Conservation (phyloP, 1,284 basidiomycete species). For the Amylostereum areolatum region DNA sequence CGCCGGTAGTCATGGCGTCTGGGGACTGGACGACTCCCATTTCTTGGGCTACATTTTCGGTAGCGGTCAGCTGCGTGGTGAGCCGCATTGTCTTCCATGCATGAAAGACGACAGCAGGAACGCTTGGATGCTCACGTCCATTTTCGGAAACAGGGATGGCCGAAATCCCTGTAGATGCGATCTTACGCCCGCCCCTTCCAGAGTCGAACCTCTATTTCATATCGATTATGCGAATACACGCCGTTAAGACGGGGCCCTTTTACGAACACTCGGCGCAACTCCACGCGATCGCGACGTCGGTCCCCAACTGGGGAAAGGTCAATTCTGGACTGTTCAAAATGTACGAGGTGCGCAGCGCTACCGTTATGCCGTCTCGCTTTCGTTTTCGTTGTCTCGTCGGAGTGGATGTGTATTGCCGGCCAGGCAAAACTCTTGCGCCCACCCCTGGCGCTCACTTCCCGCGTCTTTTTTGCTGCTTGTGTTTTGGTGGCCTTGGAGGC, state of each 20-base stretch:
- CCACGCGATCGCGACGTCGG: constrained; percentile 78
- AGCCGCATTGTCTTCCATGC: no score
- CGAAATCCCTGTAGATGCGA: constrained; percentile 51
- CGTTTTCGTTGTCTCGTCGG: no score
- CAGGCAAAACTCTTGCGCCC: no score
- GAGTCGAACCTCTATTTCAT: constrained; percentile 75
- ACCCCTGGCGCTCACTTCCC: no score
- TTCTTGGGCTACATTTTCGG: constrained; percentile 93
- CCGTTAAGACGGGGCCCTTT: constrained; percentile 84
- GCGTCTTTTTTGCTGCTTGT: no score
- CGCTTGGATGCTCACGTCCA: no score
- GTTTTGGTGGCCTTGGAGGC: no score
- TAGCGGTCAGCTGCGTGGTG: constrained; percentile 82
- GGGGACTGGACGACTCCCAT: constrained; percentile 94
- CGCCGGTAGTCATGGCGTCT: constrained; percentile 96
- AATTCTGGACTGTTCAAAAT: constrained; percentile 91
- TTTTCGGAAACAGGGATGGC: constrained; percentile 7
- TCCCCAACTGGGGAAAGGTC: constrained; percentile 86
- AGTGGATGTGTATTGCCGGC: no score
- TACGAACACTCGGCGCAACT: constrained; percentile 91
- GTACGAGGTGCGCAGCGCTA: constrained; percentile 63
- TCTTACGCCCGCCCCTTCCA: constrained; percentile 48
- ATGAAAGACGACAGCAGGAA: no score
- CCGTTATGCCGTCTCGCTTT: no score
- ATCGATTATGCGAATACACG: constrained; percentile 73